phyloP scores from a whole-genome alignment of 352 stramenopile species.

The Phytophthora pseudosyringae region DNA sequence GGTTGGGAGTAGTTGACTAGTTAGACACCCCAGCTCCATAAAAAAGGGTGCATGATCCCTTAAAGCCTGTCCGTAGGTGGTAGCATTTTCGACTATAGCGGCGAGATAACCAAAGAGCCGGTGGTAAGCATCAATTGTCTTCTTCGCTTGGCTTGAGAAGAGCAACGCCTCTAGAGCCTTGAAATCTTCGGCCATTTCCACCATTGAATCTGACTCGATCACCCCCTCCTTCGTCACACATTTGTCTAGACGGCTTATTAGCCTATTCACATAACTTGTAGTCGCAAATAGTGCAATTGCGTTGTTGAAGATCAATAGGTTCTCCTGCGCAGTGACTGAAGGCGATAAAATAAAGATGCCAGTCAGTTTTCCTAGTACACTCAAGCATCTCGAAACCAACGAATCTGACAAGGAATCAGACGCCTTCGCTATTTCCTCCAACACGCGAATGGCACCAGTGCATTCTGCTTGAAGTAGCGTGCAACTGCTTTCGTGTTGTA shows the following conservation, averaged over 20 bases:
- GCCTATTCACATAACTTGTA: conserved; percentile 11
- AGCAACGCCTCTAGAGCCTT: conserved; percentile 33
- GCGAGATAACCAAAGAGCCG: conserved; percentile 23
- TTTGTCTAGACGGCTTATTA: conserved; percentile 18
- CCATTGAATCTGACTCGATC: conserved; percentile 3
- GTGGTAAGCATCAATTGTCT: conserved; percentile 23
- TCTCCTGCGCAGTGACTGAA: conserved; percentile 12
- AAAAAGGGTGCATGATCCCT: conserved; percentile 14
- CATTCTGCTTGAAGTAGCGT: conserved; percentile 23
- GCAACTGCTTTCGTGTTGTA: conserved; percentile 23
- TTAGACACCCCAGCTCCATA: conserved; percentile 30
- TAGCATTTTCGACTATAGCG: conserved; percentile 15
- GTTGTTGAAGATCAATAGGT: conserved; percentile 16
- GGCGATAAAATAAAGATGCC: conserved; percentile 24
- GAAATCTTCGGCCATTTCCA: conserved; percentile 19
- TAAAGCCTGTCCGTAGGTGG: background rate
- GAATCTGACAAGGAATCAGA: conserved; percentile 18
- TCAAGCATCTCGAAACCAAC: conserved; percentile 27
- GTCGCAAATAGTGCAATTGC: conserved; percentile 18
- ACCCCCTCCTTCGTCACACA: conserved; percentile 1
- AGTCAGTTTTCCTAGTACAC: conserved; percentile 27
- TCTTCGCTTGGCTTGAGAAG: conserved; percentile 27
- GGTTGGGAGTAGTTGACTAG: conserved; percentile 24
- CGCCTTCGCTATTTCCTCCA: conserved; percentile 24
- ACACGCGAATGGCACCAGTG: conserved; percentile 20